Base-by-base conservation (phyloP, 495 filamentous ascomycete genomes). In the Mytilinidion resinicola region DNA sequence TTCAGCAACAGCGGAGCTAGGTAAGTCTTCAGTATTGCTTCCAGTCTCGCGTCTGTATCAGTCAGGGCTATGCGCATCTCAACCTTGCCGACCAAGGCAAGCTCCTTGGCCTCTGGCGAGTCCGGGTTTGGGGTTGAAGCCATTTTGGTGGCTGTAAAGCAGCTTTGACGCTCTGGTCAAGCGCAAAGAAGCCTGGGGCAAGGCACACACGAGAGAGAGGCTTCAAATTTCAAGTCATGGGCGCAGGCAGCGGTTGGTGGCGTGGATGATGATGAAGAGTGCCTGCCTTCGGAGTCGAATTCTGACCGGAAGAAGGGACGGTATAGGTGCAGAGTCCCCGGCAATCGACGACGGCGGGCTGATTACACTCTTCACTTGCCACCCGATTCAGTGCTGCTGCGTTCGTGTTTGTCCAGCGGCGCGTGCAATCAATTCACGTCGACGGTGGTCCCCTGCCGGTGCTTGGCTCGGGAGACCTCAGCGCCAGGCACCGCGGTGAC, bases 31-130 rank as follows among this genome's bases (percentile, higher is more conserved):
- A 98, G 78, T 6, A 91, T 77, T 25, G 82, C 70, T 66, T 90
- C 82, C 5, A 98, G 79, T 71, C 90, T 92, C 56, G 78, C 76
- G 61, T 95, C 91, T n/a, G 88, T 81, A 57, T 90, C 85, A 14
- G 88, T 84, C 51, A 89, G 77, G n/a, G 93, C 88, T 56, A 98
- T 90, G 44, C 85, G 82, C 67, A 95, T 86, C 70, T 96, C 90
- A 49, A 96, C 88, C 67, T 95, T 95, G 64, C 88, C 88, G 59
- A 96, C 79, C 53, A 96, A 83, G 57, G 82, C 84, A 60, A 96
- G 80, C 77, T 98, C 93, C 53, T 82, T 79, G 66, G 80, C 81
- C 71, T 90, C 88, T 33, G 74, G 44, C 59, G 10, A 19, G 36
- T 21, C 52, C 21, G 15, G 60, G 51, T 4, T 56, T 56, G 56